Percentiles rank a stretch among this genome's conserved stretches.
Evolutionary conservation across 768 basidiomycete species (phyloP).

Genomic region (Mycena kentingensis): DNA sequence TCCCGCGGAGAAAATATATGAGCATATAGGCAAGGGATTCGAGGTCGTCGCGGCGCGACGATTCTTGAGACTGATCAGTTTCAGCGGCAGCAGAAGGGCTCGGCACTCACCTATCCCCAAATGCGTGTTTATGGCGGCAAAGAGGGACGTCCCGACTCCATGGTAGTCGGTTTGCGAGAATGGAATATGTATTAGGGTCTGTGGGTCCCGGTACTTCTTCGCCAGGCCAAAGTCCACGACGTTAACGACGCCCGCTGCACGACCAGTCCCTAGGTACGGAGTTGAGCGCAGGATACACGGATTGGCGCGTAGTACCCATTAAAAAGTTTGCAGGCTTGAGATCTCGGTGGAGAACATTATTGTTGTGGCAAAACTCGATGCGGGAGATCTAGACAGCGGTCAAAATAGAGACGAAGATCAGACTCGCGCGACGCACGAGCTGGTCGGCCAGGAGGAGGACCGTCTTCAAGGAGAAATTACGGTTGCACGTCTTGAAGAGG

Average conservation of each 20-base stretch:
- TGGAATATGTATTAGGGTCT: constrained; percentile 66
- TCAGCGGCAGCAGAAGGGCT: constrained; percentile 2
- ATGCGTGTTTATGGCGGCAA: constrained; percentile 75
- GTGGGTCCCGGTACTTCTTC: constrained; percentile 71
- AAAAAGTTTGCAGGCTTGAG: constrained; percentile 99
- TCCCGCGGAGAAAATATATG: constrained; percentile 77
- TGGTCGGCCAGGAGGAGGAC: constrained; percentile 94
- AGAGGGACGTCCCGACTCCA: constrained; percentile 77
- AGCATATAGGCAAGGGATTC: constrained; percentile 84
- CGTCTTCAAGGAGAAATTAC: constrained; percentile 92
- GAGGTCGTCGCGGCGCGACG: constrained; percentile 76
- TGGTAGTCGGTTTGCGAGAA: constrained; percentile 75
- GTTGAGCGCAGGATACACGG: no score
- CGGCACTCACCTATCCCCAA: constrained; percentile 66
- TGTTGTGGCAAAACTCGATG: constrained; percentile 94
- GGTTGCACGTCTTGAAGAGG: constrained; percentile 86
- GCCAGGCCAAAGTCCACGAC: constrained; percentile 90
- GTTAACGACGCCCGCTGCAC: constrained; percentile 71
- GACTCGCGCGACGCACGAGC: constrained; percentile 61
- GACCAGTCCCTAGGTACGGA: no score
- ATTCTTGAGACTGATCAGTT: constrained; percentile 46
- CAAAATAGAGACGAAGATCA: constrained; percentile 17
- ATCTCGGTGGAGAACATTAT: constrained; percentile 93
- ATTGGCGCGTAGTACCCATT: no score
- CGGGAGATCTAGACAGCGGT: constrained; percentile 74